Evolutionary conservation across 78 protist species (phyloP).

Genomic region (Dictyostelium purpureum): DNA sequence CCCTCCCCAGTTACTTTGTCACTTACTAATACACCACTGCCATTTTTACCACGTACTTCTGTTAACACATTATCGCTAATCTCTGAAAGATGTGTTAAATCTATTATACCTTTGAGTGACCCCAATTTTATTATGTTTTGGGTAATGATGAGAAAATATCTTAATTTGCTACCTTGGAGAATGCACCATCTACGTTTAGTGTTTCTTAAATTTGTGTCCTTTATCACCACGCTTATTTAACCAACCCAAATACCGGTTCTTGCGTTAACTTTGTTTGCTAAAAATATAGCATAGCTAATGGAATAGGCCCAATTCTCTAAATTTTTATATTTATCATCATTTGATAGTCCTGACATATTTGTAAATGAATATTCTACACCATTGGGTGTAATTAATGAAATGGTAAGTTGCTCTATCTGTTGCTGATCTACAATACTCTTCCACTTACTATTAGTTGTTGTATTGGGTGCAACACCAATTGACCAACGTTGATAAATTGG

Average conservation of each 20-base stretch:
- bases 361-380: constrained; percentile 71
- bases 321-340: constrained; percentile 19
- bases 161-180: constrained; percentile 44
- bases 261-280: constrained; percentile 63
- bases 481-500: constrained; percentile 77
- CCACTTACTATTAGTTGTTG: constrained; percentile 7
- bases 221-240: constrained; percentile 68
- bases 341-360: not conserved
- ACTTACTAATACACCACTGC: not conserved
- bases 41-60: constrained; percentile 16
- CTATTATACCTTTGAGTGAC: constrained; percentile 47
- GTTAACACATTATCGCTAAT: constrained; percentile 33
- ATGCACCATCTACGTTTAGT: constrained; percentile 64
- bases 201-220: constrained; percentile 63
- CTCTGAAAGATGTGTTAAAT: constrained; percentile 56
- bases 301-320: constrained; percentile 74
- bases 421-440: constrained; percentile 9
- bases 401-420: not conserved
- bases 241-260: constrained; percentile 69
- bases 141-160: constrained; percentile 23
- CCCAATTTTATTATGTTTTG: constrained; percentile 36
- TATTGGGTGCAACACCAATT: constrained; percentile 66
- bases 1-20: too few relatives aligned
- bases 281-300: constrained; percentile 46
- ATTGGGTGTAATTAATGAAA: constrained; percentile 57